phyloP scores from a whole-genome alignment of 2,329 filamentous ascomycete genomes.

The Sclerotinia minor region DNA sequence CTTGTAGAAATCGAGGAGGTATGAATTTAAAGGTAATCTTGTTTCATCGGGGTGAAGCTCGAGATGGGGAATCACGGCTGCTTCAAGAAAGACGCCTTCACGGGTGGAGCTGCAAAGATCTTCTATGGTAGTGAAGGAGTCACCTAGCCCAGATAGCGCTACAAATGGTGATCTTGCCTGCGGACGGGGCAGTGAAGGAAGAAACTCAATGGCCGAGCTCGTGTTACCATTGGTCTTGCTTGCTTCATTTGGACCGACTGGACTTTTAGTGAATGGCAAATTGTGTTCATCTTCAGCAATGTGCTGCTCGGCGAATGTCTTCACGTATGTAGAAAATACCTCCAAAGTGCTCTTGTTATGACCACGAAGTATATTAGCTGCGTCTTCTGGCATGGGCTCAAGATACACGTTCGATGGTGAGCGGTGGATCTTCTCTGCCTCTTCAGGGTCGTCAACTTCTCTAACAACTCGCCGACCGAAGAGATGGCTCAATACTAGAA shows the following conservation, averaged over 20 bases:
- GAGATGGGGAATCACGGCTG: constrained; percentile 70
- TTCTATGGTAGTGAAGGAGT: constrained; percentile 62
- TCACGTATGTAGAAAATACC: constrained; percentile 68
- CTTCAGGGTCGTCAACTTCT: constrained; percentile 51
- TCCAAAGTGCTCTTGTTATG: constrained; percentile 64
- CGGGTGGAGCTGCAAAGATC: constrained; percentile 68
- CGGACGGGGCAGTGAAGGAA: constrained; percentile 44
- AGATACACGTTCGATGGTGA: constrained; percentile 66
- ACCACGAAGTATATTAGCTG: constrained; percentile 54
- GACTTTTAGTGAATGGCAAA: constrained; percentile 39
- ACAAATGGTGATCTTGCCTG: constrained; percentile 66
- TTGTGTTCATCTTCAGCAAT: constrained; percentile 36
- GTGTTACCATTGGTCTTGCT: constrained; percentile 21
- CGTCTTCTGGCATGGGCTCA: constrained; percentile 59
- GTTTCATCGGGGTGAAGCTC: constrained; percentile 58
- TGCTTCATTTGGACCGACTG: constrained; percentile 30
- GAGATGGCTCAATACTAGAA: constrained; percentile 69
- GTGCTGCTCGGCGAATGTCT: constrained; percentile 67
- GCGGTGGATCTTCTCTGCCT: constrained; percentile 51
- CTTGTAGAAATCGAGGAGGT: constrained; percentile 75
- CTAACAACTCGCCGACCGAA: constrained; percentile 62
- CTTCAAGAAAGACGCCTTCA: constrained; percentile 71
- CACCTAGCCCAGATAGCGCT: constrained; percentile 67
- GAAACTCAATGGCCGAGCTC: constrained; percentile 28
- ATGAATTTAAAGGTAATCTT: constrained; percentile 59